Evolutionary conservation across 2,329 filamentous ascomycete genomes (phyloP), one percentile per base, ranked within the genome.

Genomic region (Zymoseptoria ardabiliae): DNA sequence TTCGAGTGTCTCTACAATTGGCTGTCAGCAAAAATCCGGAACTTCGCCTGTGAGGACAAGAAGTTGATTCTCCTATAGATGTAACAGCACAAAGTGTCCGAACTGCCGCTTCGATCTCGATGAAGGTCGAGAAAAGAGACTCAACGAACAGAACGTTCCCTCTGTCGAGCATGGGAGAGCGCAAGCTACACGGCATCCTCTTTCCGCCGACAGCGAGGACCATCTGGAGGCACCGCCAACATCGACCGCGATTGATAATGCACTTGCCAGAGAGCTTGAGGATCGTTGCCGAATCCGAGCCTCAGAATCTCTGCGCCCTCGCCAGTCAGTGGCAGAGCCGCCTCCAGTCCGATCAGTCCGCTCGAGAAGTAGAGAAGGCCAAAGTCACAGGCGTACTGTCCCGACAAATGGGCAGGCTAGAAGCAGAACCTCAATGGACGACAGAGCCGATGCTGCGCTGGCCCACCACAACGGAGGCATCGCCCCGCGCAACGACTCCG

Each of bases 1-100:
- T 63, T 58, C 48, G 59, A 61, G 11, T 63, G 61, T 35, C 57
- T 61, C 17, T 28, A 61, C 48, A 49, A 59, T 20, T 58, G 58
- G 60, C 58, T 61, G 35, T 17, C 13, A 17, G 35, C 17, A 13
- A 7, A 45, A 17, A n/a, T 13, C 11, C 13, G 7, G 17, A n/a
- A 13, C 6, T 2, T n/a, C 35, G 13, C 17, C 4, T 17, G 35
- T n/a, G 13, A 17, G 13, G 11, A 45, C 13, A 45, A 45, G 5
- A 17, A 17, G 35, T 13, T 45, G 35, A 45, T n/a, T 45, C 7
- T 45, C 11, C 35, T 17, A 45, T 45, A 45, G 35, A 5, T 35
- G 56, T 20, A 48, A 51, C 19, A 61, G 57, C 45, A 56, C 58
- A 28, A 28, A 48, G 25, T 61, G 61, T 52, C 56, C 58, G 10